Evolutionary conservation across 2,329 filamentous ascomycete species (phyloP).

Genomic region (Ceratocystis ficicola): DNA sequence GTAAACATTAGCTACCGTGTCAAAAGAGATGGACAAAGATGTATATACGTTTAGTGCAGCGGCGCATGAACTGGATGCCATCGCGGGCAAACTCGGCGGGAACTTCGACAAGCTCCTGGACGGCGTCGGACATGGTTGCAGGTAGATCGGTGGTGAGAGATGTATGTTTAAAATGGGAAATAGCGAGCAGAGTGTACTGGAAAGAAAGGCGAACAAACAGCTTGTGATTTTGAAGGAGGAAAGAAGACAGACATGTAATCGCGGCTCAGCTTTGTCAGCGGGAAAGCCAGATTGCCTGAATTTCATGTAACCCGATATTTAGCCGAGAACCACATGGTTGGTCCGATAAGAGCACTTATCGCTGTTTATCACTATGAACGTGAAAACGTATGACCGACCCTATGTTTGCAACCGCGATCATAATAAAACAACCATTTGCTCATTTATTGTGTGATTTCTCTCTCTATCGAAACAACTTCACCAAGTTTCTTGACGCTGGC

Average conservation of each 20-base stretch:
- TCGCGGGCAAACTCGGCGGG: constrained; percentile 53
- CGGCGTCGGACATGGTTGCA: constrained; percentile 47
- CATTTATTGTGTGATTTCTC: no score
- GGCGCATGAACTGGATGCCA: constrained; percentile 49
- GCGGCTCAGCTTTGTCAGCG: neutral
- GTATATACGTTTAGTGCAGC: constrained; percentile 49
- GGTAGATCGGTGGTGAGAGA: neutral
- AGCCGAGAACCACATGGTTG: neutral
- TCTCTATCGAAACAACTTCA: no score
- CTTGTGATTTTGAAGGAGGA: neutral
- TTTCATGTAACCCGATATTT: neutral
- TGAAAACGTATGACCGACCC: neutral
- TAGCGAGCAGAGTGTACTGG: neutral
- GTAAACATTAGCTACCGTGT: constrained; percentile 12
- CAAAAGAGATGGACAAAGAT: constrained; percentile 8
- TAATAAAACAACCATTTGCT: no score
- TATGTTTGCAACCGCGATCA: neutral
- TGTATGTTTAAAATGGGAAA: neutral
- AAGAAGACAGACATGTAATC: neutral
- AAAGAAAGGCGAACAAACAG: constrained; percentile 9
- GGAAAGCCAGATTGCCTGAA: constrained; percentile 8
- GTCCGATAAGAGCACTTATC: constrained; percentile 3
- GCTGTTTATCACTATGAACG: neutral
- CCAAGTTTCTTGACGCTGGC: no score
- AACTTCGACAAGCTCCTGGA: constrained; percentile 59